These are phyloP conservation scores for Trifolium dubium DNA, from an alignment of 306 rosid genomes.

Conservation along the genomic window DNA sequence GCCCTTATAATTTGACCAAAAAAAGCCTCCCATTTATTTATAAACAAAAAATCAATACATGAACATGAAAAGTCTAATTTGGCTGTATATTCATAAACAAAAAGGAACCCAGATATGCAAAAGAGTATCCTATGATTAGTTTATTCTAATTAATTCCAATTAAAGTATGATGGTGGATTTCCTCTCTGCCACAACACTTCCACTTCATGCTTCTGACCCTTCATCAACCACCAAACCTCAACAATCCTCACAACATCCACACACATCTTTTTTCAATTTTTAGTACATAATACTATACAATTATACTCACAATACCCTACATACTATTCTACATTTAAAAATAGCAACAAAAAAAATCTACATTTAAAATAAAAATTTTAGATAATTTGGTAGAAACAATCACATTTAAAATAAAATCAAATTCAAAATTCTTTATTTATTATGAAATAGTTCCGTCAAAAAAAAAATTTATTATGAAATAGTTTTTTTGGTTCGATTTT, in stretches of 20 bases:
- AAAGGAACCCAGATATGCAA: constrained; percentile 45
- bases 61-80: constrained; percentile 28
- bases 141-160: constrained; percentile 31
- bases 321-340: not conserved
- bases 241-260: constrained; percentile 10
- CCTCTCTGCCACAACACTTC: constrained; percentile 32
- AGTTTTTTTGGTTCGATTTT: no score
- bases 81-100: constrained; percentile 26
- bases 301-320: not conserved
- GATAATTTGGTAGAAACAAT: no score
- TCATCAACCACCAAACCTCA: constrained; percentile 47
- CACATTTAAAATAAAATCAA: no score
- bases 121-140: constrained; percentile 38
- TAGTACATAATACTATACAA: not conserved
- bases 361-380: no score
- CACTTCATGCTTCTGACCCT: constrained; percentile 20
- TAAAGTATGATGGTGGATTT: constrained; percentile 29
- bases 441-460: no score
- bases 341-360: no score
- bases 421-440: no score
- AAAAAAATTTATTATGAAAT: no score
- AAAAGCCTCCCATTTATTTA: no score
- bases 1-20: no score
- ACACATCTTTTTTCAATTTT: not conserved
- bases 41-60: not conserved